Evolutionary conservation across 1,139 yeast species (phyloP).

Genomic region (Yamadazyma epiphylla): DNA sequence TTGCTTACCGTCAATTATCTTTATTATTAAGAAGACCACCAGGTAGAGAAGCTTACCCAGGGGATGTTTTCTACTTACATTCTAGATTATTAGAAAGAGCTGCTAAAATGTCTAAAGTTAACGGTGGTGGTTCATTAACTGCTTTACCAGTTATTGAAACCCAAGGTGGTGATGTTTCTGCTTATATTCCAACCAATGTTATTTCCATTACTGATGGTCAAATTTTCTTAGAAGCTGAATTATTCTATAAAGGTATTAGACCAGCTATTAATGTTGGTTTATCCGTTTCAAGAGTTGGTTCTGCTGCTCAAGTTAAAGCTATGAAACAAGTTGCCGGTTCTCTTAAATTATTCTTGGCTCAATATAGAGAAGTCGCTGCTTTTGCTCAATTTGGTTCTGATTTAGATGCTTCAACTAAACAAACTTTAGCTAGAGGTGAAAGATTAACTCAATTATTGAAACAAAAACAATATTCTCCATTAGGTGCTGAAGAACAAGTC

Average conservation of each 20-base stretch:
- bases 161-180: conserved; percentile 99
- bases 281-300: conserved; percentile 99
- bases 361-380: conserved; percentile 99
- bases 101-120: conserved; percentile 88
- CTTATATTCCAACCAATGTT: conserved; percentile 95
- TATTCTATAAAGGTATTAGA: conserved; percentile 99
- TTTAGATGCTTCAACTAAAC: conserved; percentile 99
- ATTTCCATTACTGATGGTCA: conserved; percentile 98
- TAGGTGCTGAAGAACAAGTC: conserved; percentile 98
- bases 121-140: conserved; percentile 93
- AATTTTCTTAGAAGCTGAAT: conserved; percentile 98
- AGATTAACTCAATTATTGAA: conserved; percentile 98
- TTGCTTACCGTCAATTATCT: conserved; percentile 99
- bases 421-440: conserved; percentile 99
- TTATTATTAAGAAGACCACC: conserved; percentile 97
- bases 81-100: conserved; percentile 96
- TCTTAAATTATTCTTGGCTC: conserved; percentile 99
- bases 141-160: conserved; percentile 97
- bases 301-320: conserved; percentile 99
- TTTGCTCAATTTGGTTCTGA: conserved; percentile 99
- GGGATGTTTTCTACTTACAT: conserved; percentile 96
- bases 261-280: conserved; percentile 99
- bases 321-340: conserved; percentile 99
- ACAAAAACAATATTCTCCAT: conserved; percentile 96
- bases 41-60: conserved; percentile 97